Evolutionary conservation across 768 basidiomycete species (phyloP), one percentile per base, ranked within the genome.

Genomic region (Mycena indigotica): DNA sequence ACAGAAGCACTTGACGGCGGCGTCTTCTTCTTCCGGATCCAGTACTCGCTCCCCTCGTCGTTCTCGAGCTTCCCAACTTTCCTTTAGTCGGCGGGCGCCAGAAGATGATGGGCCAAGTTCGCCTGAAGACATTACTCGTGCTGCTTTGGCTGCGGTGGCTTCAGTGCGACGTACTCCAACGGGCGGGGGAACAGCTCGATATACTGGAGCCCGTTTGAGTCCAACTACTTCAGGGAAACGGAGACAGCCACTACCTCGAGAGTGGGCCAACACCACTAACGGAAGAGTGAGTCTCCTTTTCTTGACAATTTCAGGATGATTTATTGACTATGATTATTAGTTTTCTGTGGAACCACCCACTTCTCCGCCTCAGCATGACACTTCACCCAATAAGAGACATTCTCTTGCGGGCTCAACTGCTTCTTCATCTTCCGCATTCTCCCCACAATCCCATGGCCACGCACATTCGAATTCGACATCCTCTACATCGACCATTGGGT

Each of bases 111-210:
- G 28, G 17, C 28, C 63, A 32, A 52, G 45, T 28, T 55, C 68
- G 19, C 67, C 70, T 16, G 70, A 68, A 28, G 77, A 83, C 64
- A 73, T 87, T 28, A 79, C 80, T 2, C 77, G 79, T 25, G 80
- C 84, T 53, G 86, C 87, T 45, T 68, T 89, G 60, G 84, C 81
- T 41, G 82, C 86, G 29, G 81, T 86, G 39, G 81, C 84, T 4
- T 80, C 81, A 3, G 79, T 83, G 25, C 73, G 85, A 57, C 73
- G 78, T 54, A 84, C 82, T 61, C 81, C 82, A 10, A 74, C 72
- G 39, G n/a, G n/a, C n/a, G n/a, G n/a, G n/a, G 44, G 65, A 12
- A 63, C 62, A 24, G 58, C 58, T 41, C 48, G 60, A 3, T 57
- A 54, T 28, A 55, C 58, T 4, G 46, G 51, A 15, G 32, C 35